Percentiles rank a stretch among this genome's conserved stretches.
Evolutionary conservation across 164 flowering plant genomes (phyloP).

Genomic region (Nymphaea thermarum): DNA sequence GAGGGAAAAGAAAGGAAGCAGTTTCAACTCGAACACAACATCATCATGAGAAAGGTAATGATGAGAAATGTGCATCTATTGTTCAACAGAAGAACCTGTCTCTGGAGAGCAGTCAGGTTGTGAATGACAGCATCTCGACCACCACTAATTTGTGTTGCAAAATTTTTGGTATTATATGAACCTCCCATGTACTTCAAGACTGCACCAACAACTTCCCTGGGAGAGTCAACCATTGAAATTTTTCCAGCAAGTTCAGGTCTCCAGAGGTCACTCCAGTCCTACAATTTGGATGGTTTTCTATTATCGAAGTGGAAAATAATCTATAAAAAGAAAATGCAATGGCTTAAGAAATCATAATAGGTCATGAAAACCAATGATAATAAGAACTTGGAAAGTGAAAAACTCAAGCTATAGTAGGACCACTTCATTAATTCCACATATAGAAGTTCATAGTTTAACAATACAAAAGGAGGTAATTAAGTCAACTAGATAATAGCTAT

Average conservation of each 20-base stretch:
- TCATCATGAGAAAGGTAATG: neutral
- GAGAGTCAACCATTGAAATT: constrained; percentile 88
- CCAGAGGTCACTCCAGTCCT: constrained; percentile 97
- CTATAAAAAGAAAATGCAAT: no score
- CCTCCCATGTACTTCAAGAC: constrained; percentile 91
- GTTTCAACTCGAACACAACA: no score
- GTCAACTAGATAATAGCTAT: no score
- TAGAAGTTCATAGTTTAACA: no score
- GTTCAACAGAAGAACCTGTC: constrained; percentile 43
- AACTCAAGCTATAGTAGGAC: no score
- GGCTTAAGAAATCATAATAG: no score
- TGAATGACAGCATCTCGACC: constrained; percentile 54
- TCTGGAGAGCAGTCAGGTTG: constrained; percentile 42
- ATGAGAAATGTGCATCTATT: neutral
- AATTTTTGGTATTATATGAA: constrained; percentile 66
- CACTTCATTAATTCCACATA: no score
- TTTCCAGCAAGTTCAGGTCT: constrained; percentile 90
- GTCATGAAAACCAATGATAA: no score
- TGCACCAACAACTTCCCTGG: constrained; percentile 84
- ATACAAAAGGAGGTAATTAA: no score
- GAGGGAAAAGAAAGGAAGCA: no score
- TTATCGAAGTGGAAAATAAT: no score
- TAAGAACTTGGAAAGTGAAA: no score
- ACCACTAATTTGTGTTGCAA: constrained; percentile 55
- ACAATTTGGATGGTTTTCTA: constrained; percentile 10